phyloP scores from a whole-genome alignment of 441 rosid genomes.

The Arabidopsis hybrid region DNA sequence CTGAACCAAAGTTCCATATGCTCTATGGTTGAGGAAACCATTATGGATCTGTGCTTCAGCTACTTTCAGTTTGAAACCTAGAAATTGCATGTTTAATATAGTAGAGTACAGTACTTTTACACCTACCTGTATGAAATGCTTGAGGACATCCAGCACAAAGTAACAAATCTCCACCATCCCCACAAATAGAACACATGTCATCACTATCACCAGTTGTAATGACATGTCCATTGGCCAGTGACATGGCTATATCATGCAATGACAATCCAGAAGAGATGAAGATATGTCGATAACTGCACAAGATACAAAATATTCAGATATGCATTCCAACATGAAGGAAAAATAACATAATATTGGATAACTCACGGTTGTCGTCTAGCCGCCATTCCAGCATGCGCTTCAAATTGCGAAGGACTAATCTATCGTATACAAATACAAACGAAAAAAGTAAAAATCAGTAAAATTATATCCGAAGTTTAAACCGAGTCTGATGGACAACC shows the following conservation, averaged over 20 bases:
- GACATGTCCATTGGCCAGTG: slow-evolving; percentile 79
- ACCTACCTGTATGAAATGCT: slow-evolving; percentile 83
- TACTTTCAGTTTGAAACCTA: slow-evolving; percentile 19
- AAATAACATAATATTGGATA: slow-evolving; percentile 22
- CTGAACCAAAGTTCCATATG: too few species aligned
- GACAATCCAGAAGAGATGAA: slow-evolving; percentile 81
- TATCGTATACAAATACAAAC: slow-evolving; percentile 46
- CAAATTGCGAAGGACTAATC: slow-evolving; percentile 99
- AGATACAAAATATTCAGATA: slow-evolving; percentile 29
- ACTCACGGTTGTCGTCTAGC: slow-evolving; percentile 99
- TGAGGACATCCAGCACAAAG: slow-evolving; percentile 83
- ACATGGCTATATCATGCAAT: slow-evolving; percentile 90
- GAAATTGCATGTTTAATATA: not conserved
- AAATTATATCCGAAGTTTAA: not conserved
- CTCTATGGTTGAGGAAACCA: not conserved
- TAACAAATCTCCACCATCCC: slow-evolving; percentile 78
- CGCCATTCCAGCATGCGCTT: slow-evolving; percentile 99
- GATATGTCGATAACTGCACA: slow-evolving; percentile 90
- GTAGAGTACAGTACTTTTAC: slow-evolving; percentile 41
- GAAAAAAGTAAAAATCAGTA: not conserved
- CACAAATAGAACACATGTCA: slow-evolving; percentile 91
- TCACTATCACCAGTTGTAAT: slow-evolving; percentile 74
- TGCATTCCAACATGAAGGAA: slow-evolving; percentile 10
- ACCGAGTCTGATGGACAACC: not conserved
- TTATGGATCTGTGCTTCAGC: not conserved